Percentiles rank a stretch among this genome's conserved stretches.
These are phyloP conservation scores for Kwoniella sp. DNA, from an alignment of 768 basidiomycete genomes.

Conservation along the genomic window DNA sequence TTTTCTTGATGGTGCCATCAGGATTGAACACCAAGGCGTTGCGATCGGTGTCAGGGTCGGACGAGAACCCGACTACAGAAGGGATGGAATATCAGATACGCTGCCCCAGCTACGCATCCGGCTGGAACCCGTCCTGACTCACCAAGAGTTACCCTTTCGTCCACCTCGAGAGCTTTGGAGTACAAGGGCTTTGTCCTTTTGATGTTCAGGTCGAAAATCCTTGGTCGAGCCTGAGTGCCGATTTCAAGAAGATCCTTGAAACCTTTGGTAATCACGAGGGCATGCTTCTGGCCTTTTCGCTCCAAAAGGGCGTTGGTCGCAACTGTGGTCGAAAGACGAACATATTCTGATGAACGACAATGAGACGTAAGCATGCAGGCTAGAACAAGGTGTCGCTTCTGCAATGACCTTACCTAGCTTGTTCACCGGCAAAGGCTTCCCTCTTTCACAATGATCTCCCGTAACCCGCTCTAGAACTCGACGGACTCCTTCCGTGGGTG, in stretches of 20 bases:
- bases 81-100: conserved; percentile 66
- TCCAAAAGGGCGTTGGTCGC: conserved; percentile 40
- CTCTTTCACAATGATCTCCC: background rate
- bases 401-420: conserved; percentile 68
- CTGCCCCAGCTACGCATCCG: conserved; percentile 43
- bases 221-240: conserved; percentile 71
- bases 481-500: conserved; percentile 65
- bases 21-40: conserved; percentile 76
- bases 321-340: conserved; percentile 40
- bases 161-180: conserved; percentile 67
- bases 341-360: conserved; percentile 58
- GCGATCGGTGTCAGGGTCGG: conserved; percentile 76
- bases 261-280: conserved; percentile 41
- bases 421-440: background rate
- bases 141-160: conserved; percentile 70
- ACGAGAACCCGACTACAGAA: conserved; percentile 89
- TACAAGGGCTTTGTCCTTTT: conserved; percentile 43
- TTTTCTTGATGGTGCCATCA: conserved; percentile 66
- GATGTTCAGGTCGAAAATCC: conserved; percentile 71
- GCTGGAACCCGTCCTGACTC: conserved; percentile 61
- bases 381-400: conserved; percentile 62
- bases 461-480: conserved; percentile 56
- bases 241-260: conserved; percentile 30
- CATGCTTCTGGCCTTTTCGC: conserved; percentile 34
- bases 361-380: conserved; percentile 10